Percentiles rank a stretch among this genome's conserved stretches.
phyloP scores from a whole-genome alignment of 352 stramenopile species.

The Thalassiosira mediterranea region DNA sequence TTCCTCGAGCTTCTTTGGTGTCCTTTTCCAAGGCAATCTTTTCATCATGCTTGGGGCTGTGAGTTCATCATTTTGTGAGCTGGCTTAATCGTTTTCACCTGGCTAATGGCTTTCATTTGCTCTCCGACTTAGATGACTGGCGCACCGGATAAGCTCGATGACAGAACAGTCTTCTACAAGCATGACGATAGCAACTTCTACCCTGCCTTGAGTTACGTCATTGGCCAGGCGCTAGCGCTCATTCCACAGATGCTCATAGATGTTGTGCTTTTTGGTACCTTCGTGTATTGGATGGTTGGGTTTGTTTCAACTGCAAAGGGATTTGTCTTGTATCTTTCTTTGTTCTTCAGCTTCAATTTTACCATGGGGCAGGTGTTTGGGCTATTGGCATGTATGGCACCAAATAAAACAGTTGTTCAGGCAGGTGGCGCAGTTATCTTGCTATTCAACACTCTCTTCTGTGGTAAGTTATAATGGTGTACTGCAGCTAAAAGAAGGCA shows the following conservation, averaged over 20 bases:
- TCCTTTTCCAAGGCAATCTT: constrained; percentile 75
- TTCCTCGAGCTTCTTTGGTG: constrained; percentile 82
- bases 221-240: constrained; percentile 65
- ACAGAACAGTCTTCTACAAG: constrained; percentile 84
- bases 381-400: too few relatives aligned
- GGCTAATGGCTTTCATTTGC: too few relatives aligned
- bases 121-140: too few relatives aligned
- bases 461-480: too few relatives aligned
- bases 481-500: too few relatives aligned
- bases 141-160: background rate
- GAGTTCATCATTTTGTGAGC: too few relatives aligned
- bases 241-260: constrained; percentile 71
- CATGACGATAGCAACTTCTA: constrained; percentile 85
- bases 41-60: too few relatives aligned
- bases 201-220: constrained; percentile 80
- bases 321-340: constrained; percentile 71
- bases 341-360: constrained; percentile 54
- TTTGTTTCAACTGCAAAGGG: constrained; percentile 58
- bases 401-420: too few relatives aligned
- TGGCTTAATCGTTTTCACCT: too few relatives aligned
- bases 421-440: too few relatives aligned
- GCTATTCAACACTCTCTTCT: too few relatives aligned
- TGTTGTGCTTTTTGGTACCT: constrained; percentile 64
- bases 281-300: constrained; percentile 78
- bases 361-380: constrained; percentile 60